phyloP scores from a whole-genome alignment of 805 yeast genomes.

The Candida methanosorbosa region DNA sequence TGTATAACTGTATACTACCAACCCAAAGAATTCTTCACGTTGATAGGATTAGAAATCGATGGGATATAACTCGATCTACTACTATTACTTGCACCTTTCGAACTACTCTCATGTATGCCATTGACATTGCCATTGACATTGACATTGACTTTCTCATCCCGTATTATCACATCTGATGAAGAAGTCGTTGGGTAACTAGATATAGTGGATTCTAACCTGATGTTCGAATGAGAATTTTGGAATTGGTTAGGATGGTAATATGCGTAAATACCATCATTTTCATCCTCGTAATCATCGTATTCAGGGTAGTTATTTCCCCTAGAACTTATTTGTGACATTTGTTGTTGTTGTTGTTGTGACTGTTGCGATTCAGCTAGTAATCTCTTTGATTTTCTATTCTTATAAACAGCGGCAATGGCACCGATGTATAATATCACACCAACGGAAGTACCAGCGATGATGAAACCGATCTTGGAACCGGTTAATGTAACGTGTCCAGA shows the following conservation, averaged over 20 bases:
- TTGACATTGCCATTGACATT: too few relatives aligned
- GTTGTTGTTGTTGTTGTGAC: neutral
- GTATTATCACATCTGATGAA: too few relatives aligned
- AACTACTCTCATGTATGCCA: neutral
- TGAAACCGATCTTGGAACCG: conserved; percentile 40
- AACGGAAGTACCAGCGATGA: conserved; percentile 73
- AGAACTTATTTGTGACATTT: neutral
- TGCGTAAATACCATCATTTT: too few relatives aligned
- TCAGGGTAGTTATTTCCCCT: too few relatives aligned
- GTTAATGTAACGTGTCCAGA: conserved; percentile 5
- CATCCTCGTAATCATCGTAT: too few relatives aligned
- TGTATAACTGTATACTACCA: conserved; percentile 46
- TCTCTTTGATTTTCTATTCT: conserved; percentile 24
- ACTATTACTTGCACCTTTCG: neutral
- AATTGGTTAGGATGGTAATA: neutral
- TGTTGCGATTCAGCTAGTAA: neutral
- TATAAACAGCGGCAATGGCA: conserved; percentile 46
- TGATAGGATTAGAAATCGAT: conserved; percentile 59
- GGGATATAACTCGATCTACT: conserved; percentile 28
- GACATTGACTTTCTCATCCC: too few relatives aligned
- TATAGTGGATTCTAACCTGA: neutral
- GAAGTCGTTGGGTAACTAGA: neutral
- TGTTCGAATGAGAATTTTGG: too few relatives aligned
- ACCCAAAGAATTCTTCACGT: conserved; percentile 63
- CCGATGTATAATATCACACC: conserved; percentile 66